A percentile compares a stretch with the other conserved stretches of the same genome.
phyloP scores from a whole-genome alignment of 2,329 filamentous ascomycete species.

The Ophiosphaerella korrae region DNA sequence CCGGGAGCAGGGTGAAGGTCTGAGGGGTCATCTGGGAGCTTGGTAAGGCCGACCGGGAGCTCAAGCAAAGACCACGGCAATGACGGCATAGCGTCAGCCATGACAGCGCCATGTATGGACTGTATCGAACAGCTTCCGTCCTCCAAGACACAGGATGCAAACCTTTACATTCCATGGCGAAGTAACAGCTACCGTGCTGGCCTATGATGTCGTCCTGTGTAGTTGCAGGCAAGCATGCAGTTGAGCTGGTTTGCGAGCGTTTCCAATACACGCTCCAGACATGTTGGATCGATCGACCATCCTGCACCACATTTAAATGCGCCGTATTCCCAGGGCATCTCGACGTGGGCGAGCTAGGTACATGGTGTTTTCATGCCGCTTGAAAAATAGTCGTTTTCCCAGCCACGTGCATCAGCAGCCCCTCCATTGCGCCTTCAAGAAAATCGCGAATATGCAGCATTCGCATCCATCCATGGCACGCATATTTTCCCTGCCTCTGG shows the following conservation, averaged over 20 bases:
- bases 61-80: conserved; percentile 9
- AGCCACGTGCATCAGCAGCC: too few species aligned
- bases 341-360: too few species aligned
- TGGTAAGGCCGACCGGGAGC: conserved; percentile 24
- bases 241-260: conserved; percentile 31
- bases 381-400: too few species aligned
- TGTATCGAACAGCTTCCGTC: background rate
- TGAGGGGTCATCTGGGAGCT: conserved; percentile 7
- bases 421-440: too few species aligned
- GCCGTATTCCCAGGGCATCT: background rate
- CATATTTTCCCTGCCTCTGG: too few species aligned
- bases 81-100: conserved; percentile 8
- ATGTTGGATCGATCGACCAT: background rate
- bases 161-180: background rate
- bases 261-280: conserved; percentile 11
- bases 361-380: too few species aligned
- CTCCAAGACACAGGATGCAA: background rate
- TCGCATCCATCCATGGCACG: too few species aligned
- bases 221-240: conserved; percentile 3
- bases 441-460: too few species aligned
- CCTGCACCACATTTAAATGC: background rate
- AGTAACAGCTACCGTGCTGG: too few species aligned
- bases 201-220: background rate
- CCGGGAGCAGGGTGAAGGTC: conserved; percentile 6
- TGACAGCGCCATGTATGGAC: too few species aligned